These are phyloP conservation scores for Aspergillus ruber DNA, from an alignment of 2,329 filamentous ascomycete species.

Conservation along the genomic window DNA sequence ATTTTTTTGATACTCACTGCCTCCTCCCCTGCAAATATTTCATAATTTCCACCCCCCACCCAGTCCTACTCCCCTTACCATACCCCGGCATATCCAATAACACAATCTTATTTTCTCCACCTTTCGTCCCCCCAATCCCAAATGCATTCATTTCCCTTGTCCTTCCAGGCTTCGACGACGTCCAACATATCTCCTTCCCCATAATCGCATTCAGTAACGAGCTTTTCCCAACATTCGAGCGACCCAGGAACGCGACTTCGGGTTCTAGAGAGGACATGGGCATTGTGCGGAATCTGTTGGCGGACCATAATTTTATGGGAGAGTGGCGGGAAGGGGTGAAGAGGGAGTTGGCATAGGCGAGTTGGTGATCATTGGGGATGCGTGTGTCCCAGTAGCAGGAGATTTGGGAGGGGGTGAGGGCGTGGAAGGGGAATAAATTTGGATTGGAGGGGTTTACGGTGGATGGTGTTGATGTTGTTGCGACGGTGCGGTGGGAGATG, in stretches of 20 bases:
- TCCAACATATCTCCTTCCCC: constrained; percentile 46
- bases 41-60: constrained; percentile 62
- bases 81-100: constrained; percentile 69
- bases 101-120: constrained; percentile 44
- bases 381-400: constrained; percentile 49
- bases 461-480: constrained; percentile 8
- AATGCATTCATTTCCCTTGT: constrained; percentile 63
- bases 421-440: constrained; percentile 23
- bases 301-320: constrained; percentile 54
- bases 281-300: constrained; percentile 54
- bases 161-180: constrained; percentile 54
- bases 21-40: constrained; percentile 59
- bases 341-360: constrained; percentile 41
- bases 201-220: constrained; percentile 61
- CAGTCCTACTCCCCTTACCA: constrained; percentile 53
- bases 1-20: constrained; percentile 47
- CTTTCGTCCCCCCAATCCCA: constrained; percentile 48
- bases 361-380: constrained; percentile 38
- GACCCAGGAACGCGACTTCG: constrained; percentile 61
- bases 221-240: constrained; percentile 66
- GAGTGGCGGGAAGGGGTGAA: constrained; percentile 42
- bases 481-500: constrained; percentile 1
- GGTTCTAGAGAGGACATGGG: constrained; percentile 48
- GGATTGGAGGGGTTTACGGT: constrained; percentile 8
- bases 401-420: constrained; percentile 26